Evolutionary conservation across 257 asterid species (phyloP).

Genomic region (Nicotiana otophora): DNA sequence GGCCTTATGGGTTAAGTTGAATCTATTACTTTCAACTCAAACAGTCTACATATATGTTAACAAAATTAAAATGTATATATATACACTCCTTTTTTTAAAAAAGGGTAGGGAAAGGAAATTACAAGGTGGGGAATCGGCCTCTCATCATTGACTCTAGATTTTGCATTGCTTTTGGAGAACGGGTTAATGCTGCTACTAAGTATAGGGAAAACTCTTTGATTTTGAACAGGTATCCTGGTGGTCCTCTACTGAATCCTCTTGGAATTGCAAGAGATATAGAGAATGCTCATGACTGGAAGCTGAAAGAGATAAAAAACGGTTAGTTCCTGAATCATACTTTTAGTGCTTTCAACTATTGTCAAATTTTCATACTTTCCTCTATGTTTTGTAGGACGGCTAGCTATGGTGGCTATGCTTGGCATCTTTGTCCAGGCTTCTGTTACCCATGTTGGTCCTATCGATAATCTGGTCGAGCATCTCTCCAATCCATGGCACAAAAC

Average conservation of each 20-base stretch:
- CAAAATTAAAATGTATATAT: not conserved
- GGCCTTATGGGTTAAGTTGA: not conserved
- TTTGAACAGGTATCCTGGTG: slow-evolving; percentile 71
- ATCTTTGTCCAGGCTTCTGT: slow-evolving; percentile 79
- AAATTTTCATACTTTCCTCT: not conserved
- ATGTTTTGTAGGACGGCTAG: slow-evolving; percentile 54
- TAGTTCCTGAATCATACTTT: not conserved
- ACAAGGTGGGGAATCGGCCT: no score
- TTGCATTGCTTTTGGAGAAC: not conserved
- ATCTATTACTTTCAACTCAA: not conserved
- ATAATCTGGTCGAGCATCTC: slow-evolving; percentile 64
- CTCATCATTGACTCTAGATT: not conserved
- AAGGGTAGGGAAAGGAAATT: no score
- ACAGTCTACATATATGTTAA: not conserved
- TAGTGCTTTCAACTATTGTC: not conserved
- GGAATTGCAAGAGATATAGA: slow-evolving; percentile 82
- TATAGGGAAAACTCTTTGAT: not conserved
- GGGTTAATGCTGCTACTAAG: not conserved
- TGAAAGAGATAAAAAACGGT: slow-evolving; percentile 92
- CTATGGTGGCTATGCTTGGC: slow-evolving; percentile 90
- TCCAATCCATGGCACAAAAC: slow-evolving; percentile 87
- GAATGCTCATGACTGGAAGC: slow-evolving; percentile 80
- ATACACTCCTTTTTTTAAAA: not conserved
- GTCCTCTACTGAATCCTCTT: slow-evolving; percentile 83
- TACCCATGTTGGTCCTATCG: slow-evolving; percentile 82